Evolutionary conservation across 306 rosid genomes (phyloP).

Genomic region (Vicia villosa): DNA sequence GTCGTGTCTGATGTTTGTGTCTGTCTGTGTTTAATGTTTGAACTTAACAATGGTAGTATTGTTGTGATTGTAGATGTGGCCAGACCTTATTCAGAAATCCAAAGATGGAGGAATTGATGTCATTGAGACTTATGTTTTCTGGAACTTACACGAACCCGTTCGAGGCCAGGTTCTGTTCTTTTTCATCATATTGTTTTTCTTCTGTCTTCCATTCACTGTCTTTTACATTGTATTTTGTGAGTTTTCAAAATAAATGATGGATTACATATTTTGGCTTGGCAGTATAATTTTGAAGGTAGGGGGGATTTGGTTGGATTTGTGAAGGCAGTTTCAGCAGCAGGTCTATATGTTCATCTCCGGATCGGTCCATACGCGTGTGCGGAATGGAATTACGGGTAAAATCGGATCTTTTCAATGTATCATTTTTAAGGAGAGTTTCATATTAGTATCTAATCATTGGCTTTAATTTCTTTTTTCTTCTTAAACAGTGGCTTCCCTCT

Average conservation of each 20-base stretch:
- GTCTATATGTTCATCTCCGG: conserved; percentile 81
- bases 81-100: conserved; percentile 84
- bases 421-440: neutral
- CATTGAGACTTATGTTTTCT: conserved; percentile 90
- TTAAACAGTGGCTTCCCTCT: conserved; percentile 82
- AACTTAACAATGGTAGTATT: conserved; percentile 18
- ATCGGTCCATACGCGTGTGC: conserved; percentile 97
- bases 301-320: conserved; percentile 77
- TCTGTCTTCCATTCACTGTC: neutral
- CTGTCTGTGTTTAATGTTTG: neutral
- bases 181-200: conserved; percentile 29
- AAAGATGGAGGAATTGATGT: conserved; percentile 95
- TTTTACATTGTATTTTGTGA: conserved; percentile 25
- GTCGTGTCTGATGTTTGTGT: neutral
- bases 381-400: conserved; percentile 96
- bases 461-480: conserved; percentile 8
- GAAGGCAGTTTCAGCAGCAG: conserved; percentile 79
- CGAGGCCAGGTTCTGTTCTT: conserved; percentile 64
- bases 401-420: neutral
- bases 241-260: conserved; percentile 28
- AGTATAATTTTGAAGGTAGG: conserved; percentile 80
- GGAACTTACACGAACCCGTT: conserved; percentile 86
- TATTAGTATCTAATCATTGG: conserved; percentile 12
- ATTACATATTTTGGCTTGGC: conserved; percentile 36
- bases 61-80: conserved; percentile 80